Evolutionary conservation across 306 rosid species (phyloP).

Genomic region (Vicia villosa): DNA sequence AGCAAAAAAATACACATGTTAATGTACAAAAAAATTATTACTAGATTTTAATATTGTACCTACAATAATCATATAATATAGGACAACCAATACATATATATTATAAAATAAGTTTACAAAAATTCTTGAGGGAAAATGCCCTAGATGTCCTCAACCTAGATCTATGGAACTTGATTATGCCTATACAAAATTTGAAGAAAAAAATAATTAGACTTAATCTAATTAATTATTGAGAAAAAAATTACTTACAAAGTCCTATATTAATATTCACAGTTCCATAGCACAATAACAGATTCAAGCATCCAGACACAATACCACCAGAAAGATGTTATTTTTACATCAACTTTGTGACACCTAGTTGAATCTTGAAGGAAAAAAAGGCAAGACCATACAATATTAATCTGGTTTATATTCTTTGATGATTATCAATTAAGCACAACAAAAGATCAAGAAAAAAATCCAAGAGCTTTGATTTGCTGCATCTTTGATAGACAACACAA

Average conservation of each 20-base stretch:
- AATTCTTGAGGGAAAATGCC: not conserved
- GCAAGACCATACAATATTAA: not conserved
- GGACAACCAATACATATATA: not conserved
- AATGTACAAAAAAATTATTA: too few relatives aligned
- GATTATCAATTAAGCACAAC: not conserved
- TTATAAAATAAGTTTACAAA: not conserved
- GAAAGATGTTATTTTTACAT: not conserved
- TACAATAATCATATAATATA: too few relatives aligned
- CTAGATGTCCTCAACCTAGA: not conserved
- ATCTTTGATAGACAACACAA: constrained; percentile 20
- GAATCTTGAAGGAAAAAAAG: not conserved
- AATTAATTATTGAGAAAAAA: not conserved
- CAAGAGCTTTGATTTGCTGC: not conserved
- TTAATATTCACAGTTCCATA: constrained; percentile 14
- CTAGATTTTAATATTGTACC: too few relatives aligned
- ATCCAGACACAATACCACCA: not conserved
- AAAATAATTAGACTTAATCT: not conserved
- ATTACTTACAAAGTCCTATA: not conserved
- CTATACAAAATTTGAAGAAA: not conserved
- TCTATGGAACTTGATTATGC: not conserved
- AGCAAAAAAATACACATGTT: too few relatives aligned
- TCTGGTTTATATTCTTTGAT: constrained; percentile 9
- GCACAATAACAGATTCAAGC: constrained; percentile 4
- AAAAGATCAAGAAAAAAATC: not conserved
- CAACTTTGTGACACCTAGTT: constrained; percentile 5